Evolutionary conservation across 495 filamentous ascomycete genomes (phyloP), one percentile per base, ranked within the genome.

Genomic region (Platismatia glauca): DNA sequence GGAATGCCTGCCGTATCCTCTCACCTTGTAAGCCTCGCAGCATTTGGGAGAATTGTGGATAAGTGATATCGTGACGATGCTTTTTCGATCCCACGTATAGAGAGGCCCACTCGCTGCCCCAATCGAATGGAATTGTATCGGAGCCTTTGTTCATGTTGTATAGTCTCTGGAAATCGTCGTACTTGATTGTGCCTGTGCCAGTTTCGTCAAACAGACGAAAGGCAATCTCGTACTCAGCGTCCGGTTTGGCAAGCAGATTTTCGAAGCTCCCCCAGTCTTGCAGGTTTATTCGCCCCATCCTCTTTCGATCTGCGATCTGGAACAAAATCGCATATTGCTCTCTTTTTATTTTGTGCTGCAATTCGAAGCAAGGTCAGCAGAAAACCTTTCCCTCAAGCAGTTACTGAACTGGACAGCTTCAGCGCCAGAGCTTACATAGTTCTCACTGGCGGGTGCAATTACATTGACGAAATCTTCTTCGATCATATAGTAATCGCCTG

Each of bases 41-140:
- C 93, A 98, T 96, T 76, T 98, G 94, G 38, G 94, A 88, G 76
- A 98, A 98, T 73, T 98, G 93, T 13, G 89, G 88, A 75, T 98
- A 98, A 66, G 92, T 92, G 76, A 98, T 85, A 61, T 87, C 82
- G 73, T 96, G 95, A 41, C 92, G 81, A 69, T 85, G 84, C 70
- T 85, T 87, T 76, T 85, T 90, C 63, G 86, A 84, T 38, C 94
- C 94, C 61, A 90, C 87, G 74, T 98, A 97, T 61, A 98, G 79
- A 57, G 85, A 89, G n/a, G 90, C 93, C 94, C 94, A 98, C 74
- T 95, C 90, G 58, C 88, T 93, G 72, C 90, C 86, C 94, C 94
- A 98, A 71, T 98, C 86, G 66, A 98, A 98, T 4, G 95, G 92
- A 58, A 98, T 89, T 69, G 81, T 89, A 38, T 88, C 81, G 4